These are phyloP conservation scores for Stygiomarasmius scandens DNA, from an alignment of 1,284 basidiomycete species.

Conservation along the genomic window DNA sequence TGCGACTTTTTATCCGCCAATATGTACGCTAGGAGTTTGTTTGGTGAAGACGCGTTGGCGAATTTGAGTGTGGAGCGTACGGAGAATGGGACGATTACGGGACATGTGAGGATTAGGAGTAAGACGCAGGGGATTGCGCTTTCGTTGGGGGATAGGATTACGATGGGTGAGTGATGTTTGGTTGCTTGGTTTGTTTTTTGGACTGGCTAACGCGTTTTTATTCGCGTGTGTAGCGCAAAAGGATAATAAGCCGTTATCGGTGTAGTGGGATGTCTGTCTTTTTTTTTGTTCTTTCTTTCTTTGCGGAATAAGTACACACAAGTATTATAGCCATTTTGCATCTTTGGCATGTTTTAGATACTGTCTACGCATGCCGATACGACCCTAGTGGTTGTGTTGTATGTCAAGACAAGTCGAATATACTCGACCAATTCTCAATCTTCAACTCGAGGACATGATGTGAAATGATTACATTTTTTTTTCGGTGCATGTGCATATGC, in stretches of 20 bases:
- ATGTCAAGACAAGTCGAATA: too few relatives aligned
- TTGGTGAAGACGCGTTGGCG: slow-evolving; percentile 97
- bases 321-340: neutral
- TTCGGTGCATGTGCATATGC: too few relatives aligned
- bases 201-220: neutral
- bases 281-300: neutral
- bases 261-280: neutral
- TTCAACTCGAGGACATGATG: too few relatives aligned
- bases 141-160: slow-evolving; percentile 90
- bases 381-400: neutral
- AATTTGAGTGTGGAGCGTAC: slow-evolving; percentile 94
- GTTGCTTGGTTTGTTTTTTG: neutral
- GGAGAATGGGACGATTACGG: slow-evolving; percentile 79
- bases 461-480: too few relatives aligned
- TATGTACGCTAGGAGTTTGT: slow-evolving; percentile 89
- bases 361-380: too few relatives aligned
- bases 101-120: slow-evolving; percentile 91
- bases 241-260: neutral
- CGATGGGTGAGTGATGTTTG: slow-evolving; percentile 63
- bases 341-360: neutral
- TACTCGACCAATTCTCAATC: too few relatives aligned
- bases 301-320: neutral
- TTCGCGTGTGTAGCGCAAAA: neutral
- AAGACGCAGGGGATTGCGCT: slow-evolving; percentile 97
- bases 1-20: slow-evolving; percentile 95